Evolutionary conservation across 208 protist species (phyloP).

Genomic region (Wallacemonas sp.): DNA sequence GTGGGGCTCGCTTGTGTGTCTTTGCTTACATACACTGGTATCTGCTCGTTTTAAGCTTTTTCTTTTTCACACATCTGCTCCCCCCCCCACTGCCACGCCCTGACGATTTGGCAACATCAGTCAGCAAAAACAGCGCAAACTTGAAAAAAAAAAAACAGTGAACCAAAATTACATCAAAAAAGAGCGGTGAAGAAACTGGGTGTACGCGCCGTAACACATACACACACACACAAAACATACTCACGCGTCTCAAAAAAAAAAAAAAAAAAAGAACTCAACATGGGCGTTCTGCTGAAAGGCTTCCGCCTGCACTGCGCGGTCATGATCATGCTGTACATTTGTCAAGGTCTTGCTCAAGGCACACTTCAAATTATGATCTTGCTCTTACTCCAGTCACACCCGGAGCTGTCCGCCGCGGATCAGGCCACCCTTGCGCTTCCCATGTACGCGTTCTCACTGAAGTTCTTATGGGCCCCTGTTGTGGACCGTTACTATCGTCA

Average conservation of each 20-base stretch:
- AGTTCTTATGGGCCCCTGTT: constrained; percentile 49
- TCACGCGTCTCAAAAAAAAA: no score
- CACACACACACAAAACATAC: no score
- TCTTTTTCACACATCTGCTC: background rate
- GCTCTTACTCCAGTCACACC: constrained; percentile 17
- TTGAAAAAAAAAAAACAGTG: no score
- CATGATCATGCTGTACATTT: constrained; percentile 20
- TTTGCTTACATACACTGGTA: no score
- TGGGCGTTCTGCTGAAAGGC: constrained; percentile 4
- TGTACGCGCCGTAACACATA: no score
- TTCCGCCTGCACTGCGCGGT: constrained; percentile 19
- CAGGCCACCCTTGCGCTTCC: constrained; percentile 34
- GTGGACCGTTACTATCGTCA: constrained; percentile 33
- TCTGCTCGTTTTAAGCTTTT: no score
- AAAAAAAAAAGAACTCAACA: background rate
- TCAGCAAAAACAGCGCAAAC: no score
- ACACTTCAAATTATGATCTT: constrained; percentile 15
- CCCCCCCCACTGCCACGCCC: background rate
- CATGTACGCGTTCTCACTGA: constrained; percentile 46
- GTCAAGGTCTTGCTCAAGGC: constrained; percentile 19
- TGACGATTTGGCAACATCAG: background rate
- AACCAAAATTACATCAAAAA: no score
- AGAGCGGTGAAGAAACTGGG: no score
- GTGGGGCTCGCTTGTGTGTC: no score
- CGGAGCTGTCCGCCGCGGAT: constrained; percentile 16